phyloP scores from a whole-genome alignment of 495 filamentous ascomycete species.

The Evernia prunastri region DNA sequence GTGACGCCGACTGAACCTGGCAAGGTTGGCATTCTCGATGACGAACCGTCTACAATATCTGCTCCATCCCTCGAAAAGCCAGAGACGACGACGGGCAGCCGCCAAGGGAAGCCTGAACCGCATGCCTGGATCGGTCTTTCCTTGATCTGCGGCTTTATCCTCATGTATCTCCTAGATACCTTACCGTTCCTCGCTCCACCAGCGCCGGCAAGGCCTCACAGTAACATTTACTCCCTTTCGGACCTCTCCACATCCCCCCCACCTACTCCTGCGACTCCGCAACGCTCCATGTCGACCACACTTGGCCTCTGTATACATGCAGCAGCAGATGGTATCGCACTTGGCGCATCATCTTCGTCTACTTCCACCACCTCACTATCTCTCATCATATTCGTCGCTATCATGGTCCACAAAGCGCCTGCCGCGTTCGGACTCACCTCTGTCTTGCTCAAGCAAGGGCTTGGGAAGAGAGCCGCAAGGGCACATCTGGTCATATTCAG shows the following conservation, averaged over 20 bases:
- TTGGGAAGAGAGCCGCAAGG: constrained; percentile 77
- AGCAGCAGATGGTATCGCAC: constrained; percentile 90
- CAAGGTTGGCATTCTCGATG: constrained; percentile 24
- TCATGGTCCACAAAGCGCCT: constrained; percentile 96
- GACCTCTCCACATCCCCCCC: constrained; percentile 29
- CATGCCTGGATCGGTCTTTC: constrained; percentile 79
- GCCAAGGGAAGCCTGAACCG: constrained; percentile 39
- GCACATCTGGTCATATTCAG: constrained; percentile 87
- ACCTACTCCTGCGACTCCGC: constrained; percentile 29
- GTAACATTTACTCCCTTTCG: constrained; percentile 29
- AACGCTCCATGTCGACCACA: constrained; percentile 62
- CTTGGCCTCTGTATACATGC: constrained; percentile 94
- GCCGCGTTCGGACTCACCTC: constrained; percentile 93
- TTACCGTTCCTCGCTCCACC: constrained; percentile 65
- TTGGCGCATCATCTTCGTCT: constrained; percentile 77
- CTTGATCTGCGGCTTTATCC: constrained; percentile 78
- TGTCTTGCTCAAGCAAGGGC: constrained; percentile 77
- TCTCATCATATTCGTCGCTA: constrained; percentile 88
- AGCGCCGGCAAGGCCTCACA: constrained; percentile 40
- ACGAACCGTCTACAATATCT: constrained; percentile 13
- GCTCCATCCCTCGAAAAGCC: constrained; percentile 17
- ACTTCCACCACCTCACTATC: constrained; percentile 60
- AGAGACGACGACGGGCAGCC: constrained; percentile 5
- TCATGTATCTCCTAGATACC: constrained; percentile 96
- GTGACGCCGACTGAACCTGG: constrained; percentile 28